Evolutionary conservation across 2,329 filamentous ascomycete species (phyloP), one percentile per base, ranked within the genome.

Genomic region (Didymella exigua): DNA sequence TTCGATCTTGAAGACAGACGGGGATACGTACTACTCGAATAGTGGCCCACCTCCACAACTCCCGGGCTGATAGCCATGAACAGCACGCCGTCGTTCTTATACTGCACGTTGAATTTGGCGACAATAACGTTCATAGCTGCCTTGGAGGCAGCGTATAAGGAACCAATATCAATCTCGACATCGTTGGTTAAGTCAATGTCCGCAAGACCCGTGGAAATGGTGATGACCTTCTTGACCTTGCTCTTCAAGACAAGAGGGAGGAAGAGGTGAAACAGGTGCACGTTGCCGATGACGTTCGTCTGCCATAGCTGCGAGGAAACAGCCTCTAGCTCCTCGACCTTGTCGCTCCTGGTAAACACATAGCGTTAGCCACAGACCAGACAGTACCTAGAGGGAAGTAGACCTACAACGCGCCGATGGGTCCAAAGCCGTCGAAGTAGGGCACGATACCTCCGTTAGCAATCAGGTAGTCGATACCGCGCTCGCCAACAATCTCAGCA

Each of bases 21-120:
- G 36, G 7, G n/a, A 30, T 4, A 21, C 5, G 9, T 14, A 40
- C 14, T 56, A 38, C 48, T n/a, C n/a, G n/a, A n/a, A n/a, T n/a
- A 58, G 4, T 70, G 65, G 1, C 77, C 78, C 0, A 75, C 77
- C 0, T 80, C 77, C 0, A 86, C 82, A 0, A 82, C 14, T 0
- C 84, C 84, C 0, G 84, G 84, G 14, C 76, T 79, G 9, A 86
- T 66, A 8, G 71, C 73, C 54, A 87, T 56, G 66, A 85, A 82
- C 0, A 84, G 63, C 0, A 87, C 75, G 0, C 81, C 82, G 0
- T 85, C 73, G 27, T 77, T 72, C 41, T 72, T 75, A 56, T 82
- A 82, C 59, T 81, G 70, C 0, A 59, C 62, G 19, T 34, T 61
- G 55, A 62, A 69, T 69, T 86, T 86, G 57, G 80, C 80, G 1